These are phyloP conservation scores for Ophiostoma sp. DNA, from an alignment of 2,329 filamentous ascomycete genomes.

Conservation along the genomic window DNA sequence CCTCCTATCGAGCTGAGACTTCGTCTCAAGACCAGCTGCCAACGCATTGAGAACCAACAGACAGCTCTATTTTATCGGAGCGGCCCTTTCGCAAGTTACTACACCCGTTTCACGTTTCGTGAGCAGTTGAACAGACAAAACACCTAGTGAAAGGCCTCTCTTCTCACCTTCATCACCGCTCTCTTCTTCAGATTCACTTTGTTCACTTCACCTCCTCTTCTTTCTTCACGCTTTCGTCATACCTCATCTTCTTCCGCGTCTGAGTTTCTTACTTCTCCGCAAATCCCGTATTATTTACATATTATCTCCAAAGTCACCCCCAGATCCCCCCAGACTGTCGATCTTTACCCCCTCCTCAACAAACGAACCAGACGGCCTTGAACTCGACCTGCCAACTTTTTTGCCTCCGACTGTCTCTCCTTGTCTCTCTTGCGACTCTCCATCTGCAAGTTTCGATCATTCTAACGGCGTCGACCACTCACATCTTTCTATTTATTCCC, in stretches of 20 bases:
- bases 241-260: not conserved
- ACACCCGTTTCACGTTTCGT: not conserved
- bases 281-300: not conserved
- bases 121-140: not conserved
- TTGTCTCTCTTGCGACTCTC: not conserved
- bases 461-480: not conserved
- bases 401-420: not conserved
- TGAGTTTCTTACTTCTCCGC: not conserved
- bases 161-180: not conserved
- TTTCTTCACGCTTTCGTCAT: not conserved
- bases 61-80: not conserved
- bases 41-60: not conserved
- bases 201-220: not conserved
- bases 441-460: not conserved
- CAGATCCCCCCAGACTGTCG: not conserved
- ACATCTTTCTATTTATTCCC: not conserved
- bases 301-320: not conserved
- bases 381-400: not conserved
- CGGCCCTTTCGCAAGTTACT: not conserved
- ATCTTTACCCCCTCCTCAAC: conserved; percentile 1
- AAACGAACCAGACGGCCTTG: not conserved
- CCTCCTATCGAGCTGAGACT: not conserved
- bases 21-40: not conserved
- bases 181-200: not conserved
- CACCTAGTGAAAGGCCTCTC: not conserved